These are phyloP conservation scores for Acanthamoeba castellanii DNA, from an alignment of 208 protist species.

Conservation along the genomic window DNA sequence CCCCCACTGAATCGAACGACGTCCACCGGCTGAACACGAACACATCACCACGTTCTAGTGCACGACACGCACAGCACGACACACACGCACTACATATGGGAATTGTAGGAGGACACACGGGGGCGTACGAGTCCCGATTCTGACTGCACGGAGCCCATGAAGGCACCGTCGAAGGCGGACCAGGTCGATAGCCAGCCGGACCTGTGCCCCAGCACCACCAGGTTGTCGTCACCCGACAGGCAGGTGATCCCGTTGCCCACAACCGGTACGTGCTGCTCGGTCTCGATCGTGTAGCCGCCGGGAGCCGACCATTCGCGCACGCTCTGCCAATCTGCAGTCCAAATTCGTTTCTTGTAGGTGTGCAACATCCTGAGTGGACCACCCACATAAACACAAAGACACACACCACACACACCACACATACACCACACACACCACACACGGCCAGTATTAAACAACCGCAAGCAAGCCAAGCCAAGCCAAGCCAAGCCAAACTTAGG, in stretches of 20 bases:
- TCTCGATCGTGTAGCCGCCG: background rate
- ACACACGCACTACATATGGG: no score
- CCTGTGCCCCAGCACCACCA: background rate
- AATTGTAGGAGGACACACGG: background rate
- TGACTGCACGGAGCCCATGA: background rate
- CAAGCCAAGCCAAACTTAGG: background rate
- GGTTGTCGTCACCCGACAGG: background rate
- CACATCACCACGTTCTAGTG: background rate
- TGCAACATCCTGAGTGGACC: background rate
- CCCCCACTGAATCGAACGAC: background rate
- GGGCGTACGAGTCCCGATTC: background rate
- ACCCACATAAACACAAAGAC: background rate
- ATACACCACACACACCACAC: background rate
- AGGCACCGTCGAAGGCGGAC: background rate
- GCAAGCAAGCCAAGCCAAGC: background rate
- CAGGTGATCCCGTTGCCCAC: background rate
- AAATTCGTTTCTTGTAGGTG: background rate
- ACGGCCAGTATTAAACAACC: background rate
- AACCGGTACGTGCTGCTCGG: background rate
- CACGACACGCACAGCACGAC: no score
- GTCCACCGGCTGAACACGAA: background rate
- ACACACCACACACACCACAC: background rate
- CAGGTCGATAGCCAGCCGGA: background rate
- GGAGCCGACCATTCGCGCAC: background rate
- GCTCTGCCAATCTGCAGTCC: background rate